Conservation (phyloP, 306 rosid species). For the Betula pendula region DNA sequence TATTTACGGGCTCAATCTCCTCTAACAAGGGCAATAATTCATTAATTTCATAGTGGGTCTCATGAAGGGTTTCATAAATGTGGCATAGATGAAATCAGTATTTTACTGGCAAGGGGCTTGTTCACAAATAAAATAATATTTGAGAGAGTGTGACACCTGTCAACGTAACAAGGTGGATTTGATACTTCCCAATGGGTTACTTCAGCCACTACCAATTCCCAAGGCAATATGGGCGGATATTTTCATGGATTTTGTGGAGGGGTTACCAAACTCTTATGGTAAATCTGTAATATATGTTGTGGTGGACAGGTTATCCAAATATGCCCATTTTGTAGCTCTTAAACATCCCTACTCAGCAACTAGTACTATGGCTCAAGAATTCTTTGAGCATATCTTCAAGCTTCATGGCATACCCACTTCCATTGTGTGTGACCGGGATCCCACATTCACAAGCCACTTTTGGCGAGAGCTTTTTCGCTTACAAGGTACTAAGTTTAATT, state of each 20-base stretch:
- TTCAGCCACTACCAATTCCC: background rate
- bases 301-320: background rate
- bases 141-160: background rate
- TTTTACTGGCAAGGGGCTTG: background rate
- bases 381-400: too few species aligned
- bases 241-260: background rate
- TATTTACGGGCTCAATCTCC: too few species aligned
- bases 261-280: background rate
- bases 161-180: background rate
- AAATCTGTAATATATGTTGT: background rate
- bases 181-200: background rate
- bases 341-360: background rate
- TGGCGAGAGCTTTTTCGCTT: background rate
- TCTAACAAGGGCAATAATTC: background rate
- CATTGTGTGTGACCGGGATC: too few species aligned
- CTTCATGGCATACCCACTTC: too few species aligned
- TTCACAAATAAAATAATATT: too few species aligned
- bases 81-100: background rate
- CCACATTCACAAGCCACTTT: too few species aligned
- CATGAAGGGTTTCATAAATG: background rate
- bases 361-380: too few species aligned
- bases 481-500: background rate
- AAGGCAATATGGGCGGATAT: background rate
- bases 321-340: background rate
- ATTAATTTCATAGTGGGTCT: background rate